Evolutionary conservation across 2,329 filamentous ascomycete species (phyloP).

Genomic region (Paracamarosporium sp.): DNA sequence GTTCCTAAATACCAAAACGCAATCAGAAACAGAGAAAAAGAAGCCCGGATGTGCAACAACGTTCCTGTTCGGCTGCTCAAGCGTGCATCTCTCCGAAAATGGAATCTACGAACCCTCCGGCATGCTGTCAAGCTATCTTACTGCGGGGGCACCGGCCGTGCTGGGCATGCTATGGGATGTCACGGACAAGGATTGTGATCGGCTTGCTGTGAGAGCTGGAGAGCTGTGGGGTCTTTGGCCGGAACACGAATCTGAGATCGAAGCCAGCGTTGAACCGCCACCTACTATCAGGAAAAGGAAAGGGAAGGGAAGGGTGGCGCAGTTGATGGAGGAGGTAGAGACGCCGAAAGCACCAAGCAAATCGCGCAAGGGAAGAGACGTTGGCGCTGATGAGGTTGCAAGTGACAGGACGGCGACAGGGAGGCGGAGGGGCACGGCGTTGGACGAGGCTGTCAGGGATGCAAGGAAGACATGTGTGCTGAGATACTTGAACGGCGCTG

Average conservation of each 20-base stretch:
- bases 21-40: constrained; percentile 32
- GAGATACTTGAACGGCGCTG: constrained; percentile 90
- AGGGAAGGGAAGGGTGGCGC: constrained; percentile 36
- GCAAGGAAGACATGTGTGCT: constrained; percentile 83
- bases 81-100: constrained; percentile 77
- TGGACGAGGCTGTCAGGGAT: constrained; percentile 82
- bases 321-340: constrained; percentile 34
- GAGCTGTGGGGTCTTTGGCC: constrained; percentile 83
- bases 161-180: constrained; percentile 98
- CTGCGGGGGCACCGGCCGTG: constrained; percentile 79
- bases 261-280: constrained; percentile 21
- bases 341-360: constrained; percentile 21
- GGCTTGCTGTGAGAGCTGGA: constrained; percentile 80
- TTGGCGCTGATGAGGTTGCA: constrained; percentile 28
- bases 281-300: constrained; percentile 38
- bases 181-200: constrained; percentile 95
- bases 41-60: constrained; percentile 71
- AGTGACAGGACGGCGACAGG: constrained; percentile 33
- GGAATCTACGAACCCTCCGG: constrained; percentile 88
- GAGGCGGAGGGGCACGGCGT: constrained; percentile 43
- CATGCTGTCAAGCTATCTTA: constrained; percentile 89
- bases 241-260: constrained; percentile 44
- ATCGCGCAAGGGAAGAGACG: constrained; percentile 29
- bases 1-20: constrained; percentile 50
- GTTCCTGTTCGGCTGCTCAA: constrained; percentile 94